Evolutionary conservation across 1,139 yeast species (phyloP).

Genomic region (Pichia sp.): DNA sequence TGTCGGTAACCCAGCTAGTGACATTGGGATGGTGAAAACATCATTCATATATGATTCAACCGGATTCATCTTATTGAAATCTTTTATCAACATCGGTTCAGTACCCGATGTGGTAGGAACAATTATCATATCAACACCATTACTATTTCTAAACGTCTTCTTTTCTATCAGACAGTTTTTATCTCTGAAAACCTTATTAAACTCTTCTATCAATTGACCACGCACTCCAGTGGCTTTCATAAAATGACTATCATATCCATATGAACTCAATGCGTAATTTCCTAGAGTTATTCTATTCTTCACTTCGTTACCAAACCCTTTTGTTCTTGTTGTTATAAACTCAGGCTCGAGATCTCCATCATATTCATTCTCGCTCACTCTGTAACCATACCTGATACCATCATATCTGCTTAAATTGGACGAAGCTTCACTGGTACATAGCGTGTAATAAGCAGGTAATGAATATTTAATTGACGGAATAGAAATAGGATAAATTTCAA

Average conservation of each 20-base stretch:
- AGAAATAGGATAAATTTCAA: slow-evolving; percentile 52
- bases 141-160: slow-evolving; percentile 24
- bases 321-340: slow-evolving; percentile 52
- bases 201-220: slow-evolving; percentile 49
- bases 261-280: slow-evolving; percentile 72
- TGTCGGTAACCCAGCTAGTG: slow-evolving; percentile 87
- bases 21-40: slow-evolving; percentile 81
- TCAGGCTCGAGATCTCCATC: slow-evolving; percentile 18
- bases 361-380: slow-evolving; percentile 26
- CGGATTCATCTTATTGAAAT: slow-evolving; percentile 35
- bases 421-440: slow-evolving; percentile 91
- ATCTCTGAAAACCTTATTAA: slow-evolving; percentile 52
- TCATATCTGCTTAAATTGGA: slow-evolving; percentile 87
- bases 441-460: slow-evolving; percentile 77
- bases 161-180: slow-evolving; percentile 34
- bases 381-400: slow-evolving; percentile 75
- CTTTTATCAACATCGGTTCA: slow-evolving; percentile 44
- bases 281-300: slow-evolving; percentile 79
- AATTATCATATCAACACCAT: slow-evolving; percentile 54
- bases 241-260: slow-evolving; percentile 70
- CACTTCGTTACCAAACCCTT: slow-evolving; percentile 75
- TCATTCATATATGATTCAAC: slow-evolving; percentile 71
- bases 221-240: slow-evolving; percentile 68
- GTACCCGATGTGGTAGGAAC: slow-evolving; percentile 54
- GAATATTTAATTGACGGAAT: slow-evolving; percentile 60